These are phyloP conservation scores for Saturnispora zaruensis DNA, from an alignment of 805 yeast species.

Conservation along the genomic window DNA sequence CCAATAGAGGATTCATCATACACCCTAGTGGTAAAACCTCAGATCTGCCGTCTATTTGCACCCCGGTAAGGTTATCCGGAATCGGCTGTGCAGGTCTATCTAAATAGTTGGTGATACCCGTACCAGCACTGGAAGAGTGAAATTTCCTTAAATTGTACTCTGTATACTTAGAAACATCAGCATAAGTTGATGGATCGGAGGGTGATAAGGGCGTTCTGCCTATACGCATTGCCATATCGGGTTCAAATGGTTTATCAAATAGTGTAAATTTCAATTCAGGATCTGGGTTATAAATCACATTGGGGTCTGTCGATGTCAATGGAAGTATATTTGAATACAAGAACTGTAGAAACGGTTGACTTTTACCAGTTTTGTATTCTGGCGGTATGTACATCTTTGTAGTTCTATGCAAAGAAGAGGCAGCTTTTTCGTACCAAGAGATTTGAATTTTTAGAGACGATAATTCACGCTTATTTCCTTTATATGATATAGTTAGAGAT, in stretches of 20 bases:
- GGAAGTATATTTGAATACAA: conserved; percentile 27
- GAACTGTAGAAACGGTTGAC: conserved; percentile 23
- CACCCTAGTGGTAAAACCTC: conserved; percentile 41
- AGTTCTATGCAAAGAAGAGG: background rate
- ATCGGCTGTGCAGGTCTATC: conserved; percentile 31
- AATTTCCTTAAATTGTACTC: conserved; percentile 33
- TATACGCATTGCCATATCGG: conserved; percentile 27
- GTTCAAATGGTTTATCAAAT: conserved; percentile 26
- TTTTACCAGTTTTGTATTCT: conserved; percentile 22
- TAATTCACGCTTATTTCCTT: background rate
- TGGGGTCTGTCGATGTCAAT: conserved; percentile 29
- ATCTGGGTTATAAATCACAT: conserved; percentile 23
- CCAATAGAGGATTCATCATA: conserved; percentile 40
- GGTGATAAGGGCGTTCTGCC: conserved; percentile 31
- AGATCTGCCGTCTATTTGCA: conserved; percentile 26
- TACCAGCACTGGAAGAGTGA: conserved; percentile 28
- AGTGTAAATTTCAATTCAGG: conserved; percentile 28
- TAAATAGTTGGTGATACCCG: conserved; percentile 30
- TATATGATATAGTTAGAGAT: background rate
- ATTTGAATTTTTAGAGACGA: background rate
- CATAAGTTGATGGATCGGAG: conserved; percentile 42
- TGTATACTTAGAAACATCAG: conserved; percentile 42
- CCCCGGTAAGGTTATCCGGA: conserved; percentile 27
- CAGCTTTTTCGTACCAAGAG: background rate
- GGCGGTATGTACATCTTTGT: conserved; percentile 27